Base-by-base conservation (phyloP, 345 rosid genomes). In the Gossypium raimondii region DNA sequence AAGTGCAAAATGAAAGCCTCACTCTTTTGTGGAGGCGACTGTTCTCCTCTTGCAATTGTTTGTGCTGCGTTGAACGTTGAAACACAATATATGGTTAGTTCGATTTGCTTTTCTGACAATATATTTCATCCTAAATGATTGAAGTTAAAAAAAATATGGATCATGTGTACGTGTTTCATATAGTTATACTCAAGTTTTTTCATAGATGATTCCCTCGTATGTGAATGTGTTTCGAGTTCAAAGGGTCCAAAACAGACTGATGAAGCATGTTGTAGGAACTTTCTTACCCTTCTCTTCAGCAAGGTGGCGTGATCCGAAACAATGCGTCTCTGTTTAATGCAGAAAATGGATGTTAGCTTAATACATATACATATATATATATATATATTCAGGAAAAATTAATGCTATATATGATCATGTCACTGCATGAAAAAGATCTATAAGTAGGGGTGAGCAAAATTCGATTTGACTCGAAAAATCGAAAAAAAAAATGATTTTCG, bases 31-130 rank as follows among this genome's bases (percentile, higher is more conserved):
- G 84, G 60, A 88, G 86, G 16, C 56, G 77, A 76, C 56, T 22
- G 71, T 81, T 86, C 76, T 86, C 92, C 82, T 88, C 87, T 77
- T 85, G 87, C 55, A 86, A 47, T 58, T 70, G 80, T 57, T 70
- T 79, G 29, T 78, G 84, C 92, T 88, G 88, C 73, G 3, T 63
- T 70, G 34, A 38, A 72, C 75, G 3, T 70, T 66, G 34, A 25
- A 72, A 81, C 22, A 20, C 13, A 17, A 78, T 17, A 45, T 2
- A 20, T 57, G 27, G 24, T 38, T 24, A 53, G 13, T 43, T 60
- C 13, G 20, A 18, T 27, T 11, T 18, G 1, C n/a, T 11, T 10
- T 43, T 7, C 48, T 34, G 38, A 34, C 4, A 34, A 34, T 34
- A 34, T 34, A 34, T 34, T 34, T 34, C 6, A 34, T 34, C 38